A percentile compares a stretch with the other conserved stretches of the same genome.
Conservation (phyloP, 371 early-diverging fungal species). For the Smittium culicis region DNA sequence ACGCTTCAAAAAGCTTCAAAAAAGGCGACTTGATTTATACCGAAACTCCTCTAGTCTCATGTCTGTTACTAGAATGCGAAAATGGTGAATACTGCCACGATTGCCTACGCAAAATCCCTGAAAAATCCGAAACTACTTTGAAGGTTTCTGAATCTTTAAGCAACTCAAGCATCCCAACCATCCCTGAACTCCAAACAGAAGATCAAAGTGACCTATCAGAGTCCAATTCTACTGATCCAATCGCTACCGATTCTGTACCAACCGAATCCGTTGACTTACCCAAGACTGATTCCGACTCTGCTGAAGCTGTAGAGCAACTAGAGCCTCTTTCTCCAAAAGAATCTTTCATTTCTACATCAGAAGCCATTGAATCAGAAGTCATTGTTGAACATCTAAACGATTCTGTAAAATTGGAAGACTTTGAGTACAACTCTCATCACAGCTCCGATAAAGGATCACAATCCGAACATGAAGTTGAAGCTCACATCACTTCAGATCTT, state of each 20-base stretch:
- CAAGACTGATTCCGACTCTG: background rate
- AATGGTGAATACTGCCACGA: conserved; percentile 45
- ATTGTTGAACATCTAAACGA: background rate
- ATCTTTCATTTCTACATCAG: background rate
- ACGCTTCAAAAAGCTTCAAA: conserved; percentile 53
- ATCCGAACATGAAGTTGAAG: too few relatives aligned
- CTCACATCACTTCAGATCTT: background rate
- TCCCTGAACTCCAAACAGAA: background rate
- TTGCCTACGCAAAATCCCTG: conserved; percentile 34
- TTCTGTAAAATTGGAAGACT: background rate
- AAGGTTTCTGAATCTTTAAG: background rate
- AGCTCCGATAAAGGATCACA: background rate
- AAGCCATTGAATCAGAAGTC: background rate
- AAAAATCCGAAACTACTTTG: background rate
- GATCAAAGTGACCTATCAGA: too few relatives aligned
- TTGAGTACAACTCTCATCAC: background rate
- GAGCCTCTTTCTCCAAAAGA: background rate
- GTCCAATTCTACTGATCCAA: background rate
- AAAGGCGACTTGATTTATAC: conserved; percentile 55
- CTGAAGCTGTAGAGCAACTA: background rate
- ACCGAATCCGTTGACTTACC: background rate
- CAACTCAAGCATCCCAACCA: background rate
- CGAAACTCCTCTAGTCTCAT: conserved; percentile 58
- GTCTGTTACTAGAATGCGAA: conserved; percentile 45
- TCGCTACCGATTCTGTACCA: background rate